Evolutionary conservation across 805 yeast species (phyloP), one percentile per base, ranked within the genome.

Genomic region (Kodamaea restingae): DNA sequence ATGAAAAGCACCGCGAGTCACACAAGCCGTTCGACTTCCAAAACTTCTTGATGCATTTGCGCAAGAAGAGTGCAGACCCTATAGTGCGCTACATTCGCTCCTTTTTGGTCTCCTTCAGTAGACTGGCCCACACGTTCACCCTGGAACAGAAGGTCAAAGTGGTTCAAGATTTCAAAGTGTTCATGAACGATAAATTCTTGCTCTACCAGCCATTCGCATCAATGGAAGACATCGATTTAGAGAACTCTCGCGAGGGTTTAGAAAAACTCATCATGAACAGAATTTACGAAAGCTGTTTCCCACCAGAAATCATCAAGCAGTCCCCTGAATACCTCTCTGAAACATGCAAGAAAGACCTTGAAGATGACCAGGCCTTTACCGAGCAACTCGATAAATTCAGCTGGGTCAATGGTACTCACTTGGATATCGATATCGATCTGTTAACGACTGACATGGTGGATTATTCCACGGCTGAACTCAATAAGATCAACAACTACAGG

Each of bases 211-310:
- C 97, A 1, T 91, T 93, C 58, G 72, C 77, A 15, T 64, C 76
- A 2, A 72, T 87, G 67, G 67, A 61, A 31, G 79, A 78, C 12
- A 75, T 70, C 2, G 68, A 69, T 15, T 63, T 85, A 36, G 79
- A 72, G 27, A 88, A 90, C 54, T 81, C 95, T 2, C 67, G 81
- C 48, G 97, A 88, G 50, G 98, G 98, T 0, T 71, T 93, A 51
- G 99, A 93, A 60, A 93, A 93, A 58, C 70, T 93, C 31, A 72
- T 95, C 7, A 87, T 90, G 95, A 90, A 91, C 40, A 72, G 95
- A 46, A 61, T 95, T 2, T 90, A 88, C 57, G 69, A 70, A 1
- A 77, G 75, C 39, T 83, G 91, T 21, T 95, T 84, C 54, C 80
- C 97, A 0, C 97, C 98, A 0, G 76, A 70, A 32, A 73, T 77